phyloP scores from a whole-genome alignment of 345 rosid genomes.

The Salix caprea region DNA sequence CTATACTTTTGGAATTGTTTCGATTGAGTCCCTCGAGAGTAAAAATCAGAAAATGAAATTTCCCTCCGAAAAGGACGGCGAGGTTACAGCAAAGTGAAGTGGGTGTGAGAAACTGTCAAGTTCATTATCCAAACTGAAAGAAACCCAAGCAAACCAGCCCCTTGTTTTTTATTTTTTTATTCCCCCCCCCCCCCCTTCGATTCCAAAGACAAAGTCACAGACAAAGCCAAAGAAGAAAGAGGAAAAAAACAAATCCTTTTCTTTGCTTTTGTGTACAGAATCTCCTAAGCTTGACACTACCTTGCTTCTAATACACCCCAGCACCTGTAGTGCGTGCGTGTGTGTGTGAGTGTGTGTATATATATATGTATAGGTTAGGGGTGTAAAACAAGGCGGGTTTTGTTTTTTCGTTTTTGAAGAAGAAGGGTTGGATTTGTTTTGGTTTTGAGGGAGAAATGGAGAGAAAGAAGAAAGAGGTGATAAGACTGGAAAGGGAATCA shows the following conservation, averaged over 20 bases:
- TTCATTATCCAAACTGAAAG: not conserved
- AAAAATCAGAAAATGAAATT: not conserved
- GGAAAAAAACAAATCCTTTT: not conserved
- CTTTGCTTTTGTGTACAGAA: constrained; percentile 6
- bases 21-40: not conserved
- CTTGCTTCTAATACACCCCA: not conserved
- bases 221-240: too few species aligned
- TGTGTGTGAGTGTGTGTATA: too few species aligned
- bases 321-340: too few species aligned
- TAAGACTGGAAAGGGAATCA: constrained; percentile 83
- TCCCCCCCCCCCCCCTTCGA: not conserved
- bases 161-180: too few species aligned
- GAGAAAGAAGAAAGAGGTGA: constrained; percentile 53
- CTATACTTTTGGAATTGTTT: not conserved
- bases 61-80: constrained; percentile 11
- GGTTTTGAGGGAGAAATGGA: constrained; percentile 7
- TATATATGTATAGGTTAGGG: not conserved
- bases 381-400: not conserved
- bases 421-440: not conserved
- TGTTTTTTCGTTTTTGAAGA: not conserved
- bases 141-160: not conserved
- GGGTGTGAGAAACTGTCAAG: not conserved
- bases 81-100: not conserved
- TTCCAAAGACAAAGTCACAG: constrained; percentile 4
- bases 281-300: constrained; percentile 13